phyloP scores from a whole-genome alignment of 2,329 filamentous ascomycete species.

The Phaeosphaeria sp. region DNA sequence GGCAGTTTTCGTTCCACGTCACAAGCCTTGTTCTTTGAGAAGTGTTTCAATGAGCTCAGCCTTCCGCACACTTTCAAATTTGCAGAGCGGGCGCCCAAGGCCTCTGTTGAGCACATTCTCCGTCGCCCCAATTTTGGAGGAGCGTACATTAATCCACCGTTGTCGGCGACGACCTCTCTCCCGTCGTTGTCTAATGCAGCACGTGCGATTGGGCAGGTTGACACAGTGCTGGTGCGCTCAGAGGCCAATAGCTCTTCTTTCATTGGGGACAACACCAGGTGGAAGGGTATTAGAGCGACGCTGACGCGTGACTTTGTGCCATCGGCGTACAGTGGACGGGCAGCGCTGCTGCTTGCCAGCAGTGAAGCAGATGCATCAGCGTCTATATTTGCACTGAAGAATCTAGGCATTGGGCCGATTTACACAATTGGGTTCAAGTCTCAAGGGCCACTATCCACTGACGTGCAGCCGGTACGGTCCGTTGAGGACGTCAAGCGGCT shows the following conservation, averaged over 20 bases:
- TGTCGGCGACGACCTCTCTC: conserved; percentile 66
- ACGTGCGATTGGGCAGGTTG: conserved; percentile 78
- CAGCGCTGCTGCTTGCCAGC: conserved; percentile 77
- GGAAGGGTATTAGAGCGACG: conserved; percentile 84
- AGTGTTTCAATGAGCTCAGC: conserved; percentile 67
- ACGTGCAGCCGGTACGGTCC: conserved; percentile 69
- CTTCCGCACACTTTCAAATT: conserved; percentile 82
- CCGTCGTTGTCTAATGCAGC: conserved; percentile 76
- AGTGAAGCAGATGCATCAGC: conserved; percentile 78
- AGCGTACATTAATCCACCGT: conserved; percentile 78
- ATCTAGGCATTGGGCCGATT: conserved; percentile 77
- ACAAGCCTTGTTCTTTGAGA: conserved; percentile 85
- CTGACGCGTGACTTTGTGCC: conserved; percentile 82
- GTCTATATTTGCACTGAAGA: conserved; percentile 78
- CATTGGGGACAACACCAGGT: conserved; percentile 81
- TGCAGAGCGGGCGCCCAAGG: conserved; percentile 73
- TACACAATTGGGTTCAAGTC: conserved; percentile 82
- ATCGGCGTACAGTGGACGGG: conserved; percentile 77
- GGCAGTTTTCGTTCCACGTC: conserved; percentile 75
- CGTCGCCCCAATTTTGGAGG: conserved; percentile 80
- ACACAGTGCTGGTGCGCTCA: conserved; percentile 75
- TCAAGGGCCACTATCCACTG: conserved; percentile 66
- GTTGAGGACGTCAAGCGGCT: conserved; percentile 83
- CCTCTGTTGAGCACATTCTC: conserved; percentile 74
- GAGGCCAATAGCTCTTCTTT: conserved; percentile 55